phyloP scores from a whole-genome alignment of 768 basidiomycete species.

The Hemileccinum impolitum region DNA sequence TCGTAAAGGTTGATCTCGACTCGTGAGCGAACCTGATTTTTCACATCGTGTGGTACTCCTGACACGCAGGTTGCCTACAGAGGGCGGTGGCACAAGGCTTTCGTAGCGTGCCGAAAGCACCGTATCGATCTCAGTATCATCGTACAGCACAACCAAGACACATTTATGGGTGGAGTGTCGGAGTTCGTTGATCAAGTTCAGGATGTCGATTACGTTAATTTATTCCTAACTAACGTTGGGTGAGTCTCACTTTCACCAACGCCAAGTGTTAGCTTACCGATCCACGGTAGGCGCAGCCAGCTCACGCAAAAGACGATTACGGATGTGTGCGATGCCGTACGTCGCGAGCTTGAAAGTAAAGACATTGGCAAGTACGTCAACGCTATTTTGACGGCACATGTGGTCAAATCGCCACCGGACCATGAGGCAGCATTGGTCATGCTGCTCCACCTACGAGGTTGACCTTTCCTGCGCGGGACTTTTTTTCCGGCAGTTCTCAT shows the following conservation, averaged over 20 bases:
- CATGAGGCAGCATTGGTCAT: conserved; percentile 80
- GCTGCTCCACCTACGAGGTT: conserved; percentile 77
- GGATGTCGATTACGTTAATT: conserved; percentile 88
- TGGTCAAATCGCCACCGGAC: conserved; percentile 88
- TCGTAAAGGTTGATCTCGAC: conserved; percentile 73
- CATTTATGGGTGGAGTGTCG: conserved; percentile 60
- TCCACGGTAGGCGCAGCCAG: conserved; percentile 50
- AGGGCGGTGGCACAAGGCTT: conserved; percentile 79
- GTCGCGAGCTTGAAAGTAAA: conserved; percentile 62
- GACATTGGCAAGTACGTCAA: conserved; percentile 83
- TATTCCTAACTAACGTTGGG: conserved; percentile 87
- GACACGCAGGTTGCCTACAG: conserved; percentile 36
- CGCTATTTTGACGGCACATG: conserved; percentile 87
- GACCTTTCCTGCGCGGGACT: conserved; percentile 5
- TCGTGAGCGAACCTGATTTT: conserved; percentile 33
- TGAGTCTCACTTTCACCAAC: conserved; percentile 33
- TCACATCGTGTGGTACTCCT: background rate
- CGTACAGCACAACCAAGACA: conserved; percentile 72
- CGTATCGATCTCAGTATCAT: conserved; percentile 87
- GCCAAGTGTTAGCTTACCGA: conserved; percentile 1
- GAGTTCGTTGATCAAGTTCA: conserved; percentile 80
- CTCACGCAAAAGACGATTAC: conserved; percentile 58
- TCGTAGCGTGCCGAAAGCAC: conserved; percentile 88
- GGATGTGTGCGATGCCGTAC: conserved; percentile 73
- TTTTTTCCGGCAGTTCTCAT: background rate